These are phyloP conservation scores for Aspergillus sparsus DNA, from an alignment of 495 filamentous ascomycete genomes.

Conservation along the genomic window DNA sequence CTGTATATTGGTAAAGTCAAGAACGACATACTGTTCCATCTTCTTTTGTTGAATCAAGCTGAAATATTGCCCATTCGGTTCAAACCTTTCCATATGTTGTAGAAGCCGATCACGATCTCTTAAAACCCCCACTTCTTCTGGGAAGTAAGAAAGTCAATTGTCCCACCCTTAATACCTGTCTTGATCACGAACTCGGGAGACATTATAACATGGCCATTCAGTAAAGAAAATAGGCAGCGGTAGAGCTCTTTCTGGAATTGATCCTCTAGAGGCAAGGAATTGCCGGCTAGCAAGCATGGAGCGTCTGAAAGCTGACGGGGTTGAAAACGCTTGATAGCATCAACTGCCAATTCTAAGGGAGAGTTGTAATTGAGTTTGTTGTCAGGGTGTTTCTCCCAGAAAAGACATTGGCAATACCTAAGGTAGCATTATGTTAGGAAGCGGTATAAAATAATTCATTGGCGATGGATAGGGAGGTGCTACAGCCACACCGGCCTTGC, in stretches of 20 bases:
- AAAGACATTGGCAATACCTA: conserved; percentile 27
- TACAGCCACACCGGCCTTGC: too few species aligned
- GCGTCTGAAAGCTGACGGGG: conserved; percentile 24
- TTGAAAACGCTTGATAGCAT: conserved; percentile 23
- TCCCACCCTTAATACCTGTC: conserved; percentile 21
- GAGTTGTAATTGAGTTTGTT: conserved; percentile 22
- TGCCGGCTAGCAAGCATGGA: conserved; percentile 20
- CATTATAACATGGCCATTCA: conserved; percentile 24
- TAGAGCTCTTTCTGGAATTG: conserved; percentile 32
- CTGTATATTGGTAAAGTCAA: too few species aligned
- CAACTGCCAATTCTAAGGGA: conserved; percentile 23
- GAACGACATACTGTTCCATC: too few species aligned
- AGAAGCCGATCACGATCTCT: conserved; percentile 23
- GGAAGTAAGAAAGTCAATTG: conserved; percentile 25
- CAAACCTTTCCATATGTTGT: conserved; percentile 26
- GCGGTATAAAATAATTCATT: conserved; percentile 20
- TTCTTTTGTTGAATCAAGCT: conserved; percentile 22
- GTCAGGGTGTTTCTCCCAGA: conserved; percentile 19
- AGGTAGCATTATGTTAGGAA: conserved; percentile 19
- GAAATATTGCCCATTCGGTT: conserved; percentile 23
- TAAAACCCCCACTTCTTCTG: conserved; percentile 28
- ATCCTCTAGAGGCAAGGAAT: conserved; percentile 24
- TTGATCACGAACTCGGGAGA: conserved; percentile 28
- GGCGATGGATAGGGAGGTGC: too few species aligned
- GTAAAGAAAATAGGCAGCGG: conserved; percentile 23